phyloP scores from a whole-genome alignment of 2,329 filamentous ascomycete species.

The Xenosphaeropsis pyriputrescens region DNA sequence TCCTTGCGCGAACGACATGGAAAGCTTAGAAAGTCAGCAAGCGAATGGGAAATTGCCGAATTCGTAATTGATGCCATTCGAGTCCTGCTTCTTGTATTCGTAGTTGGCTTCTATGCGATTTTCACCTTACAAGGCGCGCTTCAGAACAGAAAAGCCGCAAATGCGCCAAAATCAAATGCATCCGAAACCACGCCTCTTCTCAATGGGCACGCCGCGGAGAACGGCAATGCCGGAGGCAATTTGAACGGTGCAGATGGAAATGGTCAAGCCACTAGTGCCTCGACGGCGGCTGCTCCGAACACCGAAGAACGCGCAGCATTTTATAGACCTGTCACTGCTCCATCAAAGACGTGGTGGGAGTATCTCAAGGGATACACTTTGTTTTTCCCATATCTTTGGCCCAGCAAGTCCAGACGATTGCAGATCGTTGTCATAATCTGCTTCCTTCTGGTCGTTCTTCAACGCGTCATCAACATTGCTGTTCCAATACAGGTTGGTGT shows the following conservation, averaged over 20 bases:
- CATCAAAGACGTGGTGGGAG: conserved; percentile 88
- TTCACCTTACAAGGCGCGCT: conserved; percentile 24
- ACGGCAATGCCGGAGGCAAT: conserved; percentile 6
- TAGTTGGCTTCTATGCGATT: conserved; percentile 40
- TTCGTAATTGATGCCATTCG: conserved; percentile 53
- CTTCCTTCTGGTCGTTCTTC: conserved; percentile 63
- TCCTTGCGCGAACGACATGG: conserved; percentile 22
- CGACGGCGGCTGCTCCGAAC: conserved; percentile 27
- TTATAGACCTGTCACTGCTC: conserved; percentile 76
- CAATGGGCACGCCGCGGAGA: conserved; percentile 12
- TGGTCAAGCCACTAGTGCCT: conserved; percentile 24
- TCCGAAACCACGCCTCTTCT: conserved; percentile 53
- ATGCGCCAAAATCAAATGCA: conserved; percentile 25
- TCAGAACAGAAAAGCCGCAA: conserved; percentile 5
- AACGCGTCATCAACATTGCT: conserved; percentile 73
- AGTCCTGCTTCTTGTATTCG: conserved; percentile 43
- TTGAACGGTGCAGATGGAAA: conserved; percentile 21
- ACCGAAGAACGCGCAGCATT: conserved; percentile 54
- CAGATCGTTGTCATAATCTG: conserved; percentile 72
- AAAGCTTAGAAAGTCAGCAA: conserved; percentile 23
- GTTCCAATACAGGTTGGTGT: conserved; percentile 70
- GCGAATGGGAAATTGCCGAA: conserved; percentile 47
- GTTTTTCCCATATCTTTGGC: conserved; percentile 96
- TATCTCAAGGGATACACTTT: conserved; percentile 84
- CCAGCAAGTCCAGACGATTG: conserved; percentile 58